phyloP scores from a whole-genome alignment of 2,329 filamentous ascomycete species.

The Bipolaris sorokiniana region DNA sequence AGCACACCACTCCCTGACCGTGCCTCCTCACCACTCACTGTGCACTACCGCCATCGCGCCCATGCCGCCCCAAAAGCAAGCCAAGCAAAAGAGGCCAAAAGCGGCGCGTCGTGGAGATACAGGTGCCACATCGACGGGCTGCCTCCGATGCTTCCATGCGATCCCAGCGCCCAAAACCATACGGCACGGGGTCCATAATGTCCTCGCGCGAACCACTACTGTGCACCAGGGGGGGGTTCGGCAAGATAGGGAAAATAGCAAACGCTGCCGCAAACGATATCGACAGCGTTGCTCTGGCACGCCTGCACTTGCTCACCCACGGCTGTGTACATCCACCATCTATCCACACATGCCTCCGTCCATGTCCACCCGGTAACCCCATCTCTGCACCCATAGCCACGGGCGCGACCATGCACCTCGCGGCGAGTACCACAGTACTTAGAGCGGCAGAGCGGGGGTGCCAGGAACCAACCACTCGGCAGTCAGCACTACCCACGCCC shows the following conservation, averaged over 20 bases:
- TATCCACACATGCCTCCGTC: no score
- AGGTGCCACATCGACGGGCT: slow-evolving; percentile 15
- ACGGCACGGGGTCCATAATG: slow-evolving; percentile 23
- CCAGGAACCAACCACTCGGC: slow-evolving; percentile 8
- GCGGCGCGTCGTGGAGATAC: slow-evolving; percentile 18
- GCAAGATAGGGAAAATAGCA: slow-evolving; percentile 5
- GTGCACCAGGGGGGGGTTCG: slow-evolving; percentile 12
- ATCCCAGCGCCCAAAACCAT: slow-evolving; percentile 24
- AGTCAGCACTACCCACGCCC: not conserved
- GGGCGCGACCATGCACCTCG: slow-evolving; percentile 10
- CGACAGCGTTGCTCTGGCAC: not conserved
- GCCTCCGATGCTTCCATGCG: slow-evolving; percentile 21
- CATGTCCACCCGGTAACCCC: not conserved
- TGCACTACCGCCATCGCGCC: not conserved
- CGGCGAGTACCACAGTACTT: not conserved
- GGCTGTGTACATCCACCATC: no score
- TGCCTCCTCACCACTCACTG: not conserved
- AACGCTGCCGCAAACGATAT: slow-evolving; percentile 7
- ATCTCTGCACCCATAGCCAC: slow-evolving; percentile 6
- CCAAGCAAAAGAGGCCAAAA: slow-evolving; percentile 15
- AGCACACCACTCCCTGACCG: not conserved
- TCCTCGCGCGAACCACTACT: slow-evolving; percentile 19
- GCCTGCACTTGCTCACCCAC: not conserved
- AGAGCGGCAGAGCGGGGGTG: slow-evolving; percentile 12
- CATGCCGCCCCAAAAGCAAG: slow-evolving; percentile 1